These are phyloP conservation scores for Tetrastigma voinierianum DNA, from an alignment of 164 flowering plant genomes.

Conservation along the genomic window DNA sequence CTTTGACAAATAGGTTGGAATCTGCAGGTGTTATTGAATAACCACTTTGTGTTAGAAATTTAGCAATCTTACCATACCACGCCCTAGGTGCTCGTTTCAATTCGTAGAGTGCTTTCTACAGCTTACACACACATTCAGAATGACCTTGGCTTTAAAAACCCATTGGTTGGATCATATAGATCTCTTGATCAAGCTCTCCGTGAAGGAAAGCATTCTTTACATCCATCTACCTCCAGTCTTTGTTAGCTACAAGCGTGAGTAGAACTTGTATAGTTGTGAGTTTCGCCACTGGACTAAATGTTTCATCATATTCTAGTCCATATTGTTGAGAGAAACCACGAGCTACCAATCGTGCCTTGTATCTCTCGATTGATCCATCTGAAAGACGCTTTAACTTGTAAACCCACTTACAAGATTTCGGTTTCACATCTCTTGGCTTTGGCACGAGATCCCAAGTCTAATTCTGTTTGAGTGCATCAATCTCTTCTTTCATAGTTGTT, in stretches of 20 bases:
- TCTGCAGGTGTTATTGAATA: no score
- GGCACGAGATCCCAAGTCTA: conserved; percentile 17
- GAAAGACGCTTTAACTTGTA: neutral
- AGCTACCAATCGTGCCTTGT: no score
- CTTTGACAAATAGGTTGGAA: conserved; percentile 13
- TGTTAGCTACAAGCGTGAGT: neutral
- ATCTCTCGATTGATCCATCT: conserved; percentile 4
- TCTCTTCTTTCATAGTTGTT: conserved; percentile 9
- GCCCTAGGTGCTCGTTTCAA: no score
- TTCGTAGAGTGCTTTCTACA: no score
- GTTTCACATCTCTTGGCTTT: neutral
- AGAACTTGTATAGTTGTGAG: neutral
- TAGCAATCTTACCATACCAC: no score
- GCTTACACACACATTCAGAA: neutral
- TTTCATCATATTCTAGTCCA: conserved; percentile 6
- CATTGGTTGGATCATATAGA: conserved; percentile 4
- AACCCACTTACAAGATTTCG: conserved; percentile 7
- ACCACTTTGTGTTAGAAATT: no score
- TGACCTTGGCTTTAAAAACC: neutral
- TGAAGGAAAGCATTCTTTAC: conserved; percentile 7
- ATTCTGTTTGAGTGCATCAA: conserved; percentile 1
- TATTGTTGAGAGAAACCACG: neutral
- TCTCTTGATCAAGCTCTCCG: no score
- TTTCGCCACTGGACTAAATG: conserved; percentile 9
- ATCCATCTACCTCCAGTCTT: neutral